Conservation (phyloP, 257 asterid genomes). For the Lithospermum erythrorhizon region DNA sequence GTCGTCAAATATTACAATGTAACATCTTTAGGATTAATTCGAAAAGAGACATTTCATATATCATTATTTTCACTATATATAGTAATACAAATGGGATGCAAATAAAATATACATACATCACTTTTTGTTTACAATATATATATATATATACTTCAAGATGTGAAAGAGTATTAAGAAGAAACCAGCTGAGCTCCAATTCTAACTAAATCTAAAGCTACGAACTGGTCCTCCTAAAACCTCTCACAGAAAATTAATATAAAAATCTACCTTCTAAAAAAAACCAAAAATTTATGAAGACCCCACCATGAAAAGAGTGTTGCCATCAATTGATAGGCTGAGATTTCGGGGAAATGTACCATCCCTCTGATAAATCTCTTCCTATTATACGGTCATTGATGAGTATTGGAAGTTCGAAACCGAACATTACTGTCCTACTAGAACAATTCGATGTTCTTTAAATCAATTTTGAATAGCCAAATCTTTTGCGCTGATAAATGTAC, state of each 20-base stretch:
- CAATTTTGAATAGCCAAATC: conserved; percentile 59
- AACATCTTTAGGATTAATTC: too few relatives aligned
- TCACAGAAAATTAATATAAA: conserved; percentile 19
- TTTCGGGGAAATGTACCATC: conserved; percentile 86
- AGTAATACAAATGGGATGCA: conserved; percentile 11
- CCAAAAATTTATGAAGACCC: conserved; percentile 9
- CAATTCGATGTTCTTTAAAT: background rate
- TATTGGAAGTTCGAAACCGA: background rate
- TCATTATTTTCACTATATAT: background rate
- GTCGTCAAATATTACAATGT: too few relatives aligned
- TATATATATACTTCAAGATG: conserved; percentile 14
- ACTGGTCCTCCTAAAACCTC: conserved; percentile 47
- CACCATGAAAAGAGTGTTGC: conserved; percentile 10
- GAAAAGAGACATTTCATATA: too few relatives aligned
- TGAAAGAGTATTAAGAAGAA: conserved; percentile 36
- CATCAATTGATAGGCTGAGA: conserved; percentile 19
- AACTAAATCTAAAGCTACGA: conserved; percentile 72
- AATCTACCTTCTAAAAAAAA: background rate
- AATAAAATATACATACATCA: conserved; percentile 9
- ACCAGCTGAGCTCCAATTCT: conserved; percentile 83
- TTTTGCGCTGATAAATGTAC: conserved; percentile 53
- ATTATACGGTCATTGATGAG: background rate
- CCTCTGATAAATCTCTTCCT: conserved; percentile 68
- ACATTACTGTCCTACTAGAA: background rate
- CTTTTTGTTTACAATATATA: background rate